A percentile compares a stretch with the other conserved stretches of the same genome.
Conservation (phyloP, 495 filamentous ascomycete species). For the Sordaria brevicollis region DNA sequence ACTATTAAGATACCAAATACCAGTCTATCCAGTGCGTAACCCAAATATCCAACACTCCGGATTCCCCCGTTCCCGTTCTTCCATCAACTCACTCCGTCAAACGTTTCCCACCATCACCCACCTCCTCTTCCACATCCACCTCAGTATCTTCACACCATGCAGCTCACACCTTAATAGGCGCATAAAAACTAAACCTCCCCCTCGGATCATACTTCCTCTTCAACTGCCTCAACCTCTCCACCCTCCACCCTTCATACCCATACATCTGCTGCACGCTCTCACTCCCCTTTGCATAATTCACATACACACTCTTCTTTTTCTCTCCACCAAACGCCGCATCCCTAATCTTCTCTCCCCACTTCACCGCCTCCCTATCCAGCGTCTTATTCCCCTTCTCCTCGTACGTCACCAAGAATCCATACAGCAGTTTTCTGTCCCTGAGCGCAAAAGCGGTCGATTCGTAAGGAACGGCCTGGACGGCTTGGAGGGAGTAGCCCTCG, state of each 20-base stretch:
- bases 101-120: not conserved
- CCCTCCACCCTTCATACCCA: constrained; percentile 41
- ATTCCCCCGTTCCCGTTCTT: not conserved
- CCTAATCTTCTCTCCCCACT: constrained; percentile 19
- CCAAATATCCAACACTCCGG: not conserved
- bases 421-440: constrained; percentile 31
- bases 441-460: constrained; percentile 34
- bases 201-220: constrained; percentile 49
- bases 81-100: not conserved
- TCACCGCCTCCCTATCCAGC: constrained; percentile 7
- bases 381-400: not conserved
- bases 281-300: constrained; percentile 51
- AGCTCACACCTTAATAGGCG: constrained; percentile 14
- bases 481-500: constrained; percentile 40
- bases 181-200: constrained; percentile 43
- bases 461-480: constrained; percentile 27
- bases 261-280: constrained; percentile 39
- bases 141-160: not conserved
- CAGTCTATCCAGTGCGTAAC: not conserved
- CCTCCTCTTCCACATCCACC: not conserved
- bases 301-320: constrained; percentile 49
- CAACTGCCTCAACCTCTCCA: constrained; percentile 28
- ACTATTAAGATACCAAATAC: not conserved
- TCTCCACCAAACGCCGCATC: constrained; percentile 35
- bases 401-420: constrained; percentile 25